Evolutionary conservation across 352 stramenopile genomes (phyloP).

Genomic region (Globisporangium heterothallicum): DNA sequence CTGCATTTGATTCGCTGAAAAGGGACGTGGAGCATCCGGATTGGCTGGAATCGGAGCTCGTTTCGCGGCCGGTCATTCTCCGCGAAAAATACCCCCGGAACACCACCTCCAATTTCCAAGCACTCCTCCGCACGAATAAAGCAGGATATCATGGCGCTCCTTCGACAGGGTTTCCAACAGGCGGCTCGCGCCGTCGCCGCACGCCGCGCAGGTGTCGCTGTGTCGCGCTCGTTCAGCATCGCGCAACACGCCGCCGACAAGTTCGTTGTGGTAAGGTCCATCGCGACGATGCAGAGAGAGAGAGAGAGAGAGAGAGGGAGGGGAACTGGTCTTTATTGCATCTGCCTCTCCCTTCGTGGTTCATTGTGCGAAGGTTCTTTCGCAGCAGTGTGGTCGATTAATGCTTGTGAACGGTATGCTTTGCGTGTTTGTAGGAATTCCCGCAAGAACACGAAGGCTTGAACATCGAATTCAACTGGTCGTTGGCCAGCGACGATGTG

Average conservation of each 20-base stretch:
- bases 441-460: slow-evolving; percentile 72
- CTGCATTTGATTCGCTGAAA: slow-evolving; percentile 29
- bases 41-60: slow-evolving; percentile 13
- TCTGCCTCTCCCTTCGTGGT: too few species aligned
- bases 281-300: too few species aligned
- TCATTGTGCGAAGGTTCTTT: too few species aligned
- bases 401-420: not conserved
- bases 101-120: not conserved
- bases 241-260: slow-evolving; percentile 68
- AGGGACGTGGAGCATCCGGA: not conserved
- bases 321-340: too few species aligned
- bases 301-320: too few species aligned
- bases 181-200: slow-evolving; percentile 33
- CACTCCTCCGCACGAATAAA: not conserved
- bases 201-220: slow-evolving; percentile 22
- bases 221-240: slow-evolving; percentile 35
- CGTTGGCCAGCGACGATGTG: slow-evolving; percentile 73
- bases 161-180: slow-evolving; percentile 46
- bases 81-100: slow-evolving; percentile 28
- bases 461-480: slow-evolving; percentile 88
- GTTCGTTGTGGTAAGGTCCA: slow-evolving; percentile 58
- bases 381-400: not conserved
- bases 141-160: slow-evolving; percentile 37
- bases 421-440: slow-evolving; percentile 41
- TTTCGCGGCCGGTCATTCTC: slow-evolving; percentile 39